Evolutionary conservation across 371 early-diverging fungal genomes (phyloP).

Genomic region (Mortierella sp.): DNA sequence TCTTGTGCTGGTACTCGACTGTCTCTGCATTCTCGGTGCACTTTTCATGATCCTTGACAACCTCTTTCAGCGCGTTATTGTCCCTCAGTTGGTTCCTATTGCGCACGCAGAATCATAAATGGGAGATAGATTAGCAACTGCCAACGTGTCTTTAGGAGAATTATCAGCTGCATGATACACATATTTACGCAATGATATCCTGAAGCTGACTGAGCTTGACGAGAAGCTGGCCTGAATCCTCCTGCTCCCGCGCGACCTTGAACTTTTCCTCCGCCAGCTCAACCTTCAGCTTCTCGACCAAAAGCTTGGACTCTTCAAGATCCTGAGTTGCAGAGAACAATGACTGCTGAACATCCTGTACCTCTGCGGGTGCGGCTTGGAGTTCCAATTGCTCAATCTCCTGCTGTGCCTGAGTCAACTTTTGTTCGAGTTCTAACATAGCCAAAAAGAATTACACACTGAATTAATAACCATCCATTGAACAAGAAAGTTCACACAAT

Average conservation of each 20-base stretch:
- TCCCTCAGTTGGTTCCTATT: conserved; percentile 44
- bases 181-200: conserved; percentile 43
- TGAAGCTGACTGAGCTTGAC: conserved; percentile 51
- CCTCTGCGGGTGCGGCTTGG: conserved; percentile 42
- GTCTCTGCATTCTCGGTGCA: conserved; percentile 39
- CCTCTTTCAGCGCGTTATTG: conserved; percentile 33
- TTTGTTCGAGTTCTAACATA: conserved; percentile 28
- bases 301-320: conserved; percentile 26
- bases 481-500: background rate
- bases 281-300: conserved; percentile 9
- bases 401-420: conserved; percentile 34
- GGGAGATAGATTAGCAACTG: background rate
- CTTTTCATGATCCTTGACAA: conserved; percentile 38
- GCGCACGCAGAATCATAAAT: no score
- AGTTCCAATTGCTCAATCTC: conserved; percentile 51
- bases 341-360: conserved; percentile 51
- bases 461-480: background rate
- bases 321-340: conserved; percentile 46
- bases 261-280: conserved; percentile 38
- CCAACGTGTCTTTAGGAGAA: background rate
- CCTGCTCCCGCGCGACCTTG: conserved; percentile 41
- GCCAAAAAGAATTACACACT: background rate
- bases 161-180: background rate
- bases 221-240: conserved; percentile 44
- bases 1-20: conserved; percentile 33